Percentiles rank a stretch among this genome's conserved stretches.
These are phyloP conservation scores for Aaosphaeria arxii DNA, from an alignment of 2,329 filamentous ascomycete species.

Conservation along the genomic window DNA sequence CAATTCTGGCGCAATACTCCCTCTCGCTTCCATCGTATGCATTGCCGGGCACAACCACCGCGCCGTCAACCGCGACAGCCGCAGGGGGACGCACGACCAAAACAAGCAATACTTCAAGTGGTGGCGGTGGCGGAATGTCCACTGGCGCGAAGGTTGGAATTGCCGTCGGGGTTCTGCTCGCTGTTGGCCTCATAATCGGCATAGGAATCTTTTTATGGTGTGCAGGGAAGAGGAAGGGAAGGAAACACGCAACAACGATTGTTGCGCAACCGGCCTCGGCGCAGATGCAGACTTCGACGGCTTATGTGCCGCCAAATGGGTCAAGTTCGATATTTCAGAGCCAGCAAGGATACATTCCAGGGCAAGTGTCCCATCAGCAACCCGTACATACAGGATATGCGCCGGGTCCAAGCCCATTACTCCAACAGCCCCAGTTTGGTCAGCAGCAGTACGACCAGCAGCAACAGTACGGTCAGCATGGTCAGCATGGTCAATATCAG, in stretches of 20 bases:
- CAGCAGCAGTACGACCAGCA: slow-evolving; percentile 1
- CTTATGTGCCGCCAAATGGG: not conserved
- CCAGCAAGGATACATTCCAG: slow-evolving; percentile 1
- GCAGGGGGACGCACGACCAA: too few species aligned
- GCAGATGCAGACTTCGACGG: not conserved
- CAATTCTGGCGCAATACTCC: too few species aligned
- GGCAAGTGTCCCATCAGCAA: not conserved
- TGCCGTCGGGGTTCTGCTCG: slow-evolving; percentile 10
- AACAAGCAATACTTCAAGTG: too few species aligned
- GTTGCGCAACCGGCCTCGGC: not conserved
- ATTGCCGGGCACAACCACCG: too few species aligned
- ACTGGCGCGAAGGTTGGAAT: slow-evolving; percentile 14
- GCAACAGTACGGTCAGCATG: not conserved
- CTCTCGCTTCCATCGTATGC: too few species aligned
- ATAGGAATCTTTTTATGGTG: slow-evolving; percentile 11
- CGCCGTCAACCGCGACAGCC: too few species aligned
- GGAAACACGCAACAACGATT: slow-evolving; percentile 7
- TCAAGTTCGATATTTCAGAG: not conserved
- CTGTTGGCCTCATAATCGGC: slow-evolving; percentile 7
- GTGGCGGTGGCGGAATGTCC: slow-evolving; percentile 3
- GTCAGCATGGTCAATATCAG: not conserved
- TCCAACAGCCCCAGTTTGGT: slow-evolving; percentile 7
- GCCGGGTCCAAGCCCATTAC: slow-evolving; percentile 2
- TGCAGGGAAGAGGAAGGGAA: slow-evolving; percentile 12
- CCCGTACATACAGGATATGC: slow-evolving; percentile 5